Base-by-base conservation (phyloP, 805 yeast genomes). In the Candida oleophila region DNA sequence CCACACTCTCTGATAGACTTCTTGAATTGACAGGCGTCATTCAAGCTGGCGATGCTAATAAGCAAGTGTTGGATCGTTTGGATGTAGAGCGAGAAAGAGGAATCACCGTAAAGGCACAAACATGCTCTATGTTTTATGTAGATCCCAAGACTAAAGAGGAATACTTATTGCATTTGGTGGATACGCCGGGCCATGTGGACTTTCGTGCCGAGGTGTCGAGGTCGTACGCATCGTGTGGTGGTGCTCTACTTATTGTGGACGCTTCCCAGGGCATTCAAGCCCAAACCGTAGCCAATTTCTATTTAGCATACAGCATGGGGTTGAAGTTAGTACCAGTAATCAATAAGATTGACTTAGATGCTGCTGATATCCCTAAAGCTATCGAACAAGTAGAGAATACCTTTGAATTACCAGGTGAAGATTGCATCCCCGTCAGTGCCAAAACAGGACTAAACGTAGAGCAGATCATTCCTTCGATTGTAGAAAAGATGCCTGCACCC, bases 151-250 rank as follows among this genome's bases (percentile, higher is more conserved):
- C 80, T 7, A 80, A 81, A 2, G 71, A 80, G 55, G 97, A 92
- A 55, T 94, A 89, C 61, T 65, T 94, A 45, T 69, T 92, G 40
- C 97, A 92, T 70, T 71, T 92, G 39, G 97, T 94, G 39, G 99
- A 92, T 64, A 92, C 98, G 0, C 99, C 99, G 0, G 99, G 99
- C 0, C 99, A 92, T 63, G 98, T 94, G 28, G 99, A 92, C 64
- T 92, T 92, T 64, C 73, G 97, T 45, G 85, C 94, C 7, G 99
- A 92, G 58, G 99, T 92, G 1, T 83, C 95, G 3, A 69, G 98
- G 55, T 88, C 96, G 5, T 91, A 91, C 66, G 97, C 97, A 2
- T 87, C 97, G 0, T 94, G 97, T 71, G 96, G 91, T 33, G 98
- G 98, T 12, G 97, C 97, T 0, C 68, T 92, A 36, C 65, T 92